Base-by-base conservation (phyloP, 371 early-diverging fungal genomes). In the Mucor indicus region DNA sequence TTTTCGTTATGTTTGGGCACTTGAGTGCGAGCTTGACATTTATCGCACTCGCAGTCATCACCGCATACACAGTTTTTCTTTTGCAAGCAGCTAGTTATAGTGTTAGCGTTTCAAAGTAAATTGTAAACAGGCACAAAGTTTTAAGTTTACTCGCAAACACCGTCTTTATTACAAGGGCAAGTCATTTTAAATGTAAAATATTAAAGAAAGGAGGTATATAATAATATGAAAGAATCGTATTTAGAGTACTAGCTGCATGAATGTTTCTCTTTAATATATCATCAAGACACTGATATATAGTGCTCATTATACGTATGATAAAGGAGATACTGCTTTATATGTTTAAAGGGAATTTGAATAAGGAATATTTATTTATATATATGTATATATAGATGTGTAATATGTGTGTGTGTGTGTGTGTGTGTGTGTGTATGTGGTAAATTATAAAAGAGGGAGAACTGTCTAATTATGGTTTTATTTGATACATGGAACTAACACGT, bases 401-500 rank as follows among this genome's bases (percentile, higher is more conserved):
- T 29, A 8, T 29, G 30, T 29, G 30, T 12, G 30, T 29, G 30
- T 29, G 30, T 29, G 12, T 29, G 8, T 29, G 12, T 29, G 30
- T 29, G 6, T 29, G 12, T 6, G 30, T 8, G 30, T 6, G 30
- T 29, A 12, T 6, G 12, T 6, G 30, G 12, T 29, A 29, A 6
- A 29, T 29, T n/a, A n/a, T n/a, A n/a, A n/a, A n/a, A n/a, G n/a
- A n/a, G n/a, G n/a, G n/a, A n/a, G n/a, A n/a, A n/a, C n/a, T n/a
- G n/a, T n/a, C n/a, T n/a, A n/a, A n/a, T n/a, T n/a, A n/a, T n/a
- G n/a, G n/a, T n/a, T n/a, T n/a, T n/a, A 36, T 46, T 22, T 23
- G 31, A 50, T 60, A 56, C 62, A 62, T 62, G 15, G 62, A 62
- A 42, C 62, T 62, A 27, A 62, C 50, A 19, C 62, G 44, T 31